These are phyloP conservation scores for Xylariaceae sp. DNA, from an alignment of 2,329 filamentous ascomycete species.

Conservation along the genomic window DNA sequence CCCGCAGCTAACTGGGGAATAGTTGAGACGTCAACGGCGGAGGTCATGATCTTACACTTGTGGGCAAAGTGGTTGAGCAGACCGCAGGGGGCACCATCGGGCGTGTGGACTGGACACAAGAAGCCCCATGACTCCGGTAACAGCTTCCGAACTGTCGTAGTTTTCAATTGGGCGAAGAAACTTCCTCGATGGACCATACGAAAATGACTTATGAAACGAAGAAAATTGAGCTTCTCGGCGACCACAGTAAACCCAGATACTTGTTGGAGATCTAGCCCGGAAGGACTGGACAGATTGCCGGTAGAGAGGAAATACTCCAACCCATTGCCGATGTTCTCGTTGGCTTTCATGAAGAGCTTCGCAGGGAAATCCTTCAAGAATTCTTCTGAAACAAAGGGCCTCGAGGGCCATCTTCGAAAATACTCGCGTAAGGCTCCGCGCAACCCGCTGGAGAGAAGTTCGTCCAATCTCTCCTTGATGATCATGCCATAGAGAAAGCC, in stretches of 20 bases:
- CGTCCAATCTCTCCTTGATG: conserved; percentile 89
- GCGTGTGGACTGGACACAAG: conserved; percentile 94
- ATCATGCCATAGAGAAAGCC: conserved; percentile 95
- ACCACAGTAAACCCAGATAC: conserved; percentile 93
- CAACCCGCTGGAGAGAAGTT: conserved; percentile 64
- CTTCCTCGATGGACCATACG: conserved; percentile 98
- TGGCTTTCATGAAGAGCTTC: conserved; percentile 74
- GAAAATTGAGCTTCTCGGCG: conserved; percentile 97
- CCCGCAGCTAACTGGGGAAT: conserved; percentile 71
- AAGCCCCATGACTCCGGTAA: conserved; percentile 98
- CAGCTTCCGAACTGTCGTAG: conserved; percentile 92
- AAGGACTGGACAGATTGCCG: conserved; percentile 86
- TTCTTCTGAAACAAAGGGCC: conserved; percentile 70
- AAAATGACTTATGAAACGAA: conserved; percentile 98
- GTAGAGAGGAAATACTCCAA: conserved; percentile 96
- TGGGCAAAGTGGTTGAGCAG: conserved; percentile 92
- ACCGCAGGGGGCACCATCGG: conserved; percentile 92
- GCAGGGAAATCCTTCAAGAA: conserved; percentile 77
- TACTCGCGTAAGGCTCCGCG: conserved; percentile 53
- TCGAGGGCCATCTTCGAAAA: conserved; percentile 51
- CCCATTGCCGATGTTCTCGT: conserved; percentile 81
- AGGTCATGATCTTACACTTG: conserved; percentile 86
- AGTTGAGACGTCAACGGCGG: conserved; percentile 66
- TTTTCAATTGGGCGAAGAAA: conserved; percentile 97
- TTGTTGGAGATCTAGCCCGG: conserved; percentile 90